These are phyloP conservation scores for Arthrobotrys conoides DNA, from an alignment of 2,329 filamentous ascomycete genomes.

Conservation along the genomic window DNA sequence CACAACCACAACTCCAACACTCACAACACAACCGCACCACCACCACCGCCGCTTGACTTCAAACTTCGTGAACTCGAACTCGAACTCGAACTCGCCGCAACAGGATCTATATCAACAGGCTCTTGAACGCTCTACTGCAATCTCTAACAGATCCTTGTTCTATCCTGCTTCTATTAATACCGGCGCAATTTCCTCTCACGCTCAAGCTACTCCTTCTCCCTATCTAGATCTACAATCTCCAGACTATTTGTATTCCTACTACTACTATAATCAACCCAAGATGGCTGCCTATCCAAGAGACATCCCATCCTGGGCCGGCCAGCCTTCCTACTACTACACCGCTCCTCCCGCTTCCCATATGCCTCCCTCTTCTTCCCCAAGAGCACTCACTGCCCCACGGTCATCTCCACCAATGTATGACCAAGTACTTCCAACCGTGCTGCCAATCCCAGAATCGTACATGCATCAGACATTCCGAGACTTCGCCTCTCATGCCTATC, in stretches of 20 bases:
- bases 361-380: slow-evolving; percentile 46
- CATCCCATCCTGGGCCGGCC: slow-evolving; percentile 44
- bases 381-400: slow-evolving; percentile 35
- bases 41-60: background rate
- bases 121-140: slow-evolving; percentile 31
- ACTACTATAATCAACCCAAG: slow-evolving; percentile 40
- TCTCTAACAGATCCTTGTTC: slow-evolving; percentile 17
- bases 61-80: background rate
- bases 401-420: slow-evolving; percentile 43
- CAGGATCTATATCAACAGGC: slow-evolving; percentile 31
- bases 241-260: slow-evolving; percentile 36
- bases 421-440: slow-evolving; percentile 34
- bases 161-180: slow-evolving; percentile 2
- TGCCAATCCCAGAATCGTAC: slow-evolving; percentile 46
- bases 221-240: slow-evolving; percentile 31
- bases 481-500: slow-evolving; percentile 54
- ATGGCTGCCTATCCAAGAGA: slow-evolving; percentile 60
- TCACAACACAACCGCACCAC: slow-evolving; percentile 27
- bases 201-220: background rate
- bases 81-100: slow-evolving; percentile 1
- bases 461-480: slow-evolving; percentile 59
- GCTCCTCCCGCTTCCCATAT: slow-evolving; percentile 30
- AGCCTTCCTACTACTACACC: slow-evolving; percentile 41
- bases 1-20: slow-evolving; percentile 42
- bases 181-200: slow-evolving; percentile 54